Evolutionary conservation across 495 filamentous ascomycete genomes (phyloP).

Genomic region (Talaromyces ruber): DNA sequence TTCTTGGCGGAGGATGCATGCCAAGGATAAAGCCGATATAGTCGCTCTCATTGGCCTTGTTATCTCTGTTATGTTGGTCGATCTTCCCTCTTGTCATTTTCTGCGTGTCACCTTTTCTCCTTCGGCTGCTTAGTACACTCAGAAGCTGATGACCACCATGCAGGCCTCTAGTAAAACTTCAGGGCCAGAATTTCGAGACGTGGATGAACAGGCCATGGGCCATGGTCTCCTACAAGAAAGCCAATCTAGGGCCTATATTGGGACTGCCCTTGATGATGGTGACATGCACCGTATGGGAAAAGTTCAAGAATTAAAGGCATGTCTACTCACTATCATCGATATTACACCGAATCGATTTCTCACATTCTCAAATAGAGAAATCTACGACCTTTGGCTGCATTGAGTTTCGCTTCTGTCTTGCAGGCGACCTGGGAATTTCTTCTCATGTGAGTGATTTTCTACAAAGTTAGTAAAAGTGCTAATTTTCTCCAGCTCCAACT

Average conservation of each 20-base stretch:
- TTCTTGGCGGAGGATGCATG: background rate
- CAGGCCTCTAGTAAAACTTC: background rate
- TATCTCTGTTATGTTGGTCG: background rate
- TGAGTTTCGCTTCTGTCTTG: constrained; percentile 19
- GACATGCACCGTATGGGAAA: constrained; percentile 20
- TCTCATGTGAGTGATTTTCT: constrained; percentile 10
- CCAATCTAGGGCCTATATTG: background rate
- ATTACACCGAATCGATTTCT: background rate
- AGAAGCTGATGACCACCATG: background rate
- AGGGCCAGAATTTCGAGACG: background rate
- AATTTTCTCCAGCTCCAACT: background rate
- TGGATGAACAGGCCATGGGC: background rate
- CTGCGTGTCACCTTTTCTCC: background rate
- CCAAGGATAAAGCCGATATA: background rate
- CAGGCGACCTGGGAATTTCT: constrained; percentile 22
- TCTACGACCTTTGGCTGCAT: constrained; percentile 16
- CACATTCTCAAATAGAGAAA: constrained; percentile 9
- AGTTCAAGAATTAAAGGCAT: constrained; percentile 16
- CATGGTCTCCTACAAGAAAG: background rate
- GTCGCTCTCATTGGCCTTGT: background rate
- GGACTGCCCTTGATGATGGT: constrained; percentile 3
- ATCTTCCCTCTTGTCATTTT: background rate
- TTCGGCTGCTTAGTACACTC: background rate
- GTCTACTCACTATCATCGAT: background rate
- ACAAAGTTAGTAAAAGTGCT: background rate